These are phyloP conservation scores for Chenopodium suecicum DNA, from an alignment of 148 eudicot genomes.

Conservation along the genomic window DNA sequence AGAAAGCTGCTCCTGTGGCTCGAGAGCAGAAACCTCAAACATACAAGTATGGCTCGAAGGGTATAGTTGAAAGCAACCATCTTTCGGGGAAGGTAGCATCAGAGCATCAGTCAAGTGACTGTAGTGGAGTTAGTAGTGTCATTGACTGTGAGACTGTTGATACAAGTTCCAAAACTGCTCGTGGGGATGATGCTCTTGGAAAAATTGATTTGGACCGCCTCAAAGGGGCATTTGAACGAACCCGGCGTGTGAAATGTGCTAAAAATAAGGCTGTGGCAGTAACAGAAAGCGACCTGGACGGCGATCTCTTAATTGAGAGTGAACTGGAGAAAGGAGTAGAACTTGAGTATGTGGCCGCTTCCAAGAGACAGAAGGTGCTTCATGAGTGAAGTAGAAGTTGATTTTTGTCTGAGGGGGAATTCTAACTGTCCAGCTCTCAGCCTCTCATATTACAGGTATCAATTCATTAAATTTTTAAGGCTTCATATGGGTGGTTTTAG, in stretches of 20 bases:
- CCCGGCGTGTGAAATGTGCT: conserved; percentile 26
- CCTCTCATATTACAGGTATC: conserved; percentile 3
- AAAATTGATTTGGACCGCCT: conserved; percentile 45
- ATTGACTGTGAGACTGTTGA: conserved; percentile 41
- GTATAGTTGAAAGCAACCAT: conserved; percentile 11
- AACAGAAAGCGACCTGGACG: conserved; percentile 32
- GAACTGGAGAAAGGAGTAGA: conserved; percentile 62
- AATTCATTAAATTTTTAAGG: background rate
- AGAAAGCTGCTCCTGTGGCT: conserved; percentile 20
- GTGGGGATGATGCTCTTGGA: conserved; percentile 21
- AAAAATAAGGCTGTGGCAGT: conserved; percentile 23
- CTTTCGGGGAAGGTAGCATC: conserved; percentile 13
- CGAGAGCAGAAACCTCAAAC: conserved; percentile 5
- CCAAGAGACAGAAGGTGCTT: conserved; percentile 28
- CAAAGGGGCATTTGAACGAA: conserved; percentile 42
- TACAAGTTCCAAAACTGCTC: conserved; percentile 27
- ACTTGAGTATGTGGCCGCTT: conserved; percentile 25
- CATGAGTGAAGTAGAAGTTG: conserved; percentile 10
- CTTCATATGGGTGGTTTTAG: conserved; percentile 13
- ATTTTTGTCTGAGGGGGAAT: background rate
- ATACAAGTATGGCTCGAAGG: conserved; percentile 27
- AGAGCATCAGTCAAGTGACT: conserved; percentile 35
- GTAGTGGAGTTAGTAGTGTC: conserved; percentile 43
- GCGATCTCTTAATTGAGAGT: conserved; percentile 54
- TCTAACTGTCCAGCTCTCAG: background rate